Percentiles rank a stretch among this genome's conserved stretches.
Conservation (phyloP, 2,329 filamentous ascomycete species). For the Aaosphaeria arxii region DNA sequence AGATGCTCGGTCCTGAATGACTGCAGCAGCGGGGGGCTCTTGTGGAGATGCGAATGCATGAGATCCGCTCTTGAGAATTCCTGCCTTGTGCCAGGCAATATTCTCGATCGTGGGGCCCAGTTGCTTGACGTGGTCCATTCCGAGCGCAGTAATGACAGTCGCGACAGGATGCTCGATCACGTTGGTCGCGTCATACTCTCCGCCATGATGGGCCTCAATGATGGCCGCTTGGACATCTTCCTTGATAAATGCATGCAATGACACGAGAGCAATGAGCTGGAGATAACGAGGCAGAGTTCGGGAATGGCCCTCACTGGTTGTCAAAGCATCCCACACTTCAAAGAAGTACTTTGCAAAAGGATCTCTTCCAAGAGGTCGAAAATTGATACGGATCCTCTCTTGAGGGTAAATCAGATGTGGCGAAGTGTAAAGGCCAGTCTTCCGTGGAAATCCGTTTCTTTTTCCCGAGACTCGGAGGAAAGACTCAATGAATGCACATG, state of each 20-base stretch:
- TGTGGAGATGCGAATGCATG: constrained; percentile 43
- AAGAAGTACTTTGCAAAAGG: constrained; percentile 53
- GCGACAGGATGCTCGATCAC: constrained; percentile 58
- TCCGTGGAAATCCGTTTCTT: constrained; percentile 24
- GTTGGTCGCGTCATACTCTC: constrained; percentile 57
- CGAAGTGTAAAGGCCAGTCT: constrained; percentile 65
- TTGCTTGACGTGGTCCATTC: constrained; percentile 65
- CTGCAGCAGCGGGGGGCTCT: constrained; percentile 2
- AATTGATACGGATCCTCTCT: constrained; percentile 40
- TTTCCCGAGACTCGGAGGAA: constrained; percentile 56
- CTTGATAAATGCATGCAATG: constrained; percentile 63
- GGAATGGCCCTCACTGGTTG: neutral
- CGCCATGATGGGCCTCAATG: constrained; percentile 66
- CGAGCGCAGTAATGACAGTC: constrained; percentile 62
- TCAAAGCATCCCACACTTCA: constrained; percentile 27
- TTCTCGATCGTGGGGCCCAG: constrained; percentile 62
- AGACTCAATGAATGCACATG: constrained; percentile 65
- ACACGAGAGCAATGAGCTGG: constrained; percentile 53
- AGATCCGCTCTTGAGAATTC: constrained; percentile 62
- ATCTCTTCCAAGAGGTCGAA: constrained; percentile 17
- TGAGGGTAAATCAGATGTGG: constrained; percentile 57
- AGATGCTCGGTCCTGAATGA: constrained; percentile 9
- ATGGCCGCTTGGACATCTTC: constrained; percentile 63
- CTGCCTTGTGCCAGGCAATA: constrained; percentile 73
- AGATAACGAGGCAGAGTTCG: constrained; percentile 71